Evolutionary conservation across 495 filamentous ascomycete genomes (phyloP).

Genomic region (Penicillium daleae): DNA sequence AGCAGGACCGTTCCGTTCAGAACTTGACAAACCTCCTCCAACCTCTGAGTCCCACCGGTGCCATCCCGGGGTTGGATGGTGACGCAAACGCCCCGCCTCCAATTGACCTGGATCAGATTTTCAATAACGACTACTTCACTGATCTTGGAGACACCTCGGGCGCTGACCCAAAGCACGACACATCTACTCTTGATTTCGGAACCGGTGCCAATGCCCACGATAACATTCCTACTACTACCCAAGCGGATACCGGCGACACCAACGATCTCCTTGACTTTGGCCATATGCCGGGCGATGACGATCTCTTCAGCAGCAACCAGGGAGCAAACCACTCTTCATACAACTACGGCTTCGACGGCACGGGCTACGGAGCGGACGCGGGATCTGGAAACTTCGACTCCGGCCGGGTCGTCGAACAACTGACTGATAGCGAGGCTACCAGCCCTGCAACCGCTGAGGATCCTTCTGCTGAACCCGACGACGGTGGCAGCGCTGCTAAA

Average conservation of each 20-base stretch:
- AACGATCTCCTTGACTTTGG: constrained; percentile 50
- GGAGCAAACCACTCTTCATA: constrained; percentile 30
- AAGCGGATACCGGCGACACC: constrained; percentile 33
- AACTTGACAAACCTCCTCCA: constrained; percentile 70
- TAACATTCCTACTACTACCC: constrained; percentile 7
- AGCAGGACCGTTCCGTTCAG: constrained; percentile 72
- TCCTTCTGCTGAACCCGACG: constrained; percentile 15
- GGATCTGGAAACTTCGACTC: constrained; percentile 27
- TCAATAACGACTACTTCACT: constrained; percentile 67
- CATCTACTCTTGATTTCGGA: constrained; percentile 26
- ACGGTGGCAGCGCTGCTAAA: constrained; percentile 39
- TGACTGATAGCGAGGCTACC: constrained; percentile 53
- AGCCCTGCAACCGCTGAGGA: constrained; percentile 46
- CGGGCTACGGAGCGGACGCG: constrained; percentile 31
- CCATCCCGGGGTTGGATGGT: constrained; percentile 71
- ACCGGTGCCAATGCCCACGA: constrained; percentile 18
- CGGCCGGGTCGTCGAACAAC: constrained; percentile 46
- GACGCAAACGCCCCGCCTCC: constrained; percentile 45
- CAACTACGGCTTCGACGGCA: constrained; percentile 38
- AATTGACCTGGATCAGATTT: constrained; percentile 71
- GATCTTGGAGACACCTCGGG: constrained; percentile 40
- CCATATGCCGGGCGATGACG: constrained; percentile 42
- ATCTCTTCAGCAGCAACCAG: constrained; percentile 42
- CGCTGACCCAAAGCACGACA: constrained; percentile 30
- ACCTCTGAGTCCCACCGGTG: constrained; percentile 77